Evolutionary conservation across 2,329 filamentous ascomycete genomes (phyloP).

Genomic region (Alternaria brassicae): DNA sequence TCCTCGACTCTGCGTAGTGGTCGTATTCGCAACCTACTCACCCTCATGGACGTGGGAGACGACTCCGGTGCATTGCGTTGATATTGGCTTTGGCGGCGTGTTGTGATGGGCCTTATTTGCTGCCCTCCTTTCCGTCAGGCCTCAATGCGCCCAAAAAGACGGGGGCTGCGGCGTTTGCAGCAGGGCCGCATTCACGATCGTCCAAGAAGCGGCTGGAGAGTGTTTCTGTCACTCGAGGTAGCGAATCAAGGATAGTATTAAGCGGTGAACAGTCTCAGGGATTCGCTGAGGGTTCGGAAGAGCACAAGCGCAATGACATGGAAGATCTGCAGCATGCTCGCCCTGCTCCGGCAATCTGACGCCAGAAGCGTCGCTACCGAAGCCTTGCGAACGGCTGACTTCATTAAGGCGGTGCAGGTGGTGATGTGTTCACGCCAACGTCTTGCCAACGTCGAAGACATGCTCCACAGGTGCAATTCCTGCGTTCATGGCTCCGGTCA

Average conservation of each 20-base stretch:
- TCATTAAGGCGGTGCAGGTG: slow-evolving; percentile 46
- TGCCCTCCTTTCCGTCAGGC: slow-evolving; percentile 37
- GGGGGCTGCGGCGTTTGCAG: slow-evolving; percentile 39
- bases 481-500: slow-evolving; percentile 23
- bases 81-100: slow-evolving; percentile 27
- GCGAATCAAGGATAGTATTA: slow-evolving; percentile 42
- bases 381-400: slow-evolving; percentile 48
- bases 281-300: slow-evolving; percentile 41
- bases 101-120: slow-evolving; percentile 35
- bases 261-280: slow-evolving; percentile 51
- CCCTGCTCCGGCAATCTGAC: slow-evolving; percentile 47
- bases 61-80: slow-evolving; percentile 12
- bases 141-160: slow-evolving; percentile 38
- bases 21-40: slow-evolving; percentile 14
- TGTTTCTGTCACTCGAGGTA: slow-evolving; percentile 33
- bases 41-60: background rate
- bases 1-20: slow-evolving; percentile 11
- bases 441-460: slow-evolving; percentile 25
- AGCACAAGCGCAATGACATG: slow-evolving; percentile 50
- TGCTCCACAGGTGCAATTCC: slow-evolving; percentile 20
- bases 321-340: slow-evolving; percentile 51
- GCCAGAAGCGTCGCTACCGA: slow-evolving; percentile 46
- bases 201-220: slow-evolving; percentile 19
- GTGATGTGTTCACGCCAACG: slow-evolving; percentile 47
- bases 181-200: slow-evolving; percentile 34